A percentile compares a stretch with the other conserved stretches of the same genome.
These are phyloP conservation scores for Hypomontagnella submonticulosa DNA, from an alignment of 495 filamentous ascomycete genomes.

Conservation along the genomic window DNA sequence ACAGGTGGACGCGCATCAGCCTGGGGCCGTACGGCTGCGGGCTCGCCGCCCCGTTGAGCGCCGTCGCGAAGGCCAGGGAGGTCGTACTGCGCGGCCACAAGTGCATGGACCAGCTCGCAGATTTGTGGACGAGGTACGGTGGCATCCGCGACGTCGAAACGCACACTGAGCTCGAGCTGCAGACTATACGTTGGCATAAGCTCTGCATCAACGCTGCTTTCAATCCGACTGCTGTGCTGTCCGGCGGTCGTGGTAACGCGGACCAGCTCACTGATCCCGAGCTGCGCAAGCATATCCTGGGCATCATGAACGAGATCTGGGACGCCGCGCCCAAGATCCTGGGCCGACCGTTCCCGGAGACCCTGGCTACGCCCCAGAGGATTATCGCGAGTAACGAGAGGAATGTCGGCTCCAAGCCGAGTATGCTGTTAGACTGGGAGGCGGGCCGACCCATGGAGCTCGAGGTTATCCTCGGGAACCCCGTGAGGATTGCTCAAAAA, in stretches of 20 bases:
- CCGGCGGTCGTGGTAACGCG: constrained; percentile 65
- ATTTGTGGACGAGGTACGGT: constrained; percentile 56
- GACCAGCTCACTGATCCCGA: constrained; percentile 64
- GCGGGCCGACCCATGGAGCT: constrained; percentile 65
- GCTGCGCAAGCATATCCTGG: constrained; percentile 58
- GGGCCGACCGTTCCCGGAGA: constrained; percentile 54
- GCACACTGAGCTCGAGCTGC: constrained; percentile 62
- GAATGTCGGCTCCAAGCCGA: constrained; percentile 67
- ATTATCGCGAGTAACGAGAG: constrained; percentile 65
- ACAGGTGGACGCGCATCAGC: constrained; percentile 70
- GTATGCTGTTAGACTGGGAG: constrained; percentile 70
- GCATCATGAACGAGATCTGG: constrained; percentile 69
- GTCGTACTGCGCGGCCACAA: constrained; percentile 47
- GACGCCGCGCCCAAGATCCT: constrained; percentile 64
- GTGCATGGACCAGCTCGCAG: constrained; percentile 45
- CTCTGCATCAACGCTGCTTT: constrained; percentile 72
- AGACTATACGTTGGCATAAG: constrained; percentile 72
- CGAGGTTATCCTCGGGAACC: constrained; percentile 71
- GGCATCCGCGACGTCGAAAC: constrained; percentile 64
- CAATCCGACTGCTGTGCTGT: constrained; percentile 70
- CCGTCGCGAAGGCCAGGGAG: constrained; percentile 33
- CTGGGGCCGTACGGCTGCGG: constrained; percentile 64
- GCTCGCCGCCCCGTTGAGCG: constrained; percentile 37
- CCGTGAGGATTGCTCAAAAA: constrained; percentile 62
- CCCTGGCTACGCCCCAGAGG: constrained; percentile 63